Conservation (phyloP, 306 rosid species). For the Medicago truncatula region DNA sequence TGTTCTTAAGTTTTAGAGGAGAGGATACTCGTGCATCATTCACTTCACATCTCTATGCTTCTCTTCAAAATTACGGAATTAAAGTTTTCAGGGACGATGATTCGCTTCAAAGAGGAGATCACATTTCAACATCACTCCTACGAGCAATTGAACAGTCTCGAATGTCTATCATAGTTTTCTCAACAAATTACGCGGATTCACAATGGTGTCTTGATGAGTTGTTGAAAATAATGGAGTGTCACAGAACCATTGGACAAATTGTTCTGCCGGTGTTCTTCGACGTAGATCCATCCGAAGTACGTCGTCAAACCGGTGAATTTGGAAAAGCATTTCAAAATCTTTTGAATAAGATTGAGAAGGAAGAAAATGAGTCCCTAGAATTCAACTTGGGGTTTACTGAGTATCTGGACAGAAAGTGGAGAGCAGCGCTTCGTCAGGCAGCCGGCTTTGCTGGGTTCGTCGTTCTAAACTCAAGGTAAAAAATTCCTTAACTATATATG, state of each 20-base stretch:
- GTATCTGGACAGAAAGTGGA: not conserved
- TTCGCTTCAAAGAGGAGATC: not conserved
- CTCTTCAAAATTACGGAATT: not conserved
- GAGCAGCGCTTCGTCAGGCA: not conserved
- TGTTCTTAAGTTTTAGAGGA: not conserved
- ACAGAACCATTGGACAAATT: not conserved
- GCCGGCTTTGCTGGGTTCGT: not conserved
- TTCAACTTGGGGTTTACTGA: too few relatives aligned
- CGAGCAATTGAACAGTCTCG: not conserved
- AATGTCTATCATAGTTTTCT: not conserved
- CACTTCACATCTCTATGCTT: not conserved
- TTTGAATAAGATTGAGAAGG: not conserved
- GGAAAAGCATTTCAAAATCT: not conserved
- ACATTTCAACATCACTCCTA: not conserved
- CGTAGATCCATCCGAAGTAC: constrained; percentile 1
- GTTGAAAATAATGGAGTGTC: not conserved
- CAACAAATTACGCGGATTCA: not conserved
- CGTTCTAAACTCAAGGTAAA: not conserved
- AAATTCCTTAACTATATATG: too few relatives aligned
- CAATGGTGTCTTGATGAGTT: constrained; percentile 14
- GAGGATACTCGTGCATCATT: not conserved
- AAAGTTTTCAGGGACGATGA: not conserved
- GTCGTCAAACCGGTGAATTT: not conserved
- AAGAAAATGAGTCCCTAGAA: too few relatives aligned
- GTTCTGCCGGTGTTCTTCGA: constrained; percentile 33